Evolutionary conservation across 1,139 yeast genomes (phyloP).

Genomic region (Lodderomyces pseudojiufengensis): DNA sequence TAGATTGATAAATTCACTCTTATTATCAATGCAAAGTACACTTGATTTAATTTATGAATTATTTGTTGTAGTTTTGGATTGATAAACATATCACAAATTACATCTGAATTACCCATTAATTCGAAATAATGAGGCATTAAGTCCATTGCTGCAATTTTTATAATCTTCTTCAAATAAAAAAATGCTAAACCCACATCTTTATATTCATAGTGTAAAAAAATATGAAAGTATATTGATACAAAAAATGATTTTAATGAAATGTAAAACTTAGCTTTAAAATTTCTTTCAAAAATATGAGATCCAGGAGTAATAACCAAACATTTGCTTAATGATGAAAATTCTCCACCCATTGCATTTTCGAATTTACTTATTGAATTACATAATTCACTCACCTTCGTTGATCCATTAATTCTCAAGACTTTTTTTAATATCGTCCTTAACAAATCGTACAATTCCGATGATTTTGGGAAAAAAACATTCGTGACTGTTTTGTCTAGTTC

Average conservation of each 20-base stretch:
- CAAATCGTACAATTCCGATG: constrained; percentile 6
- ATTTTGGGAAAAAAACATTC: constrained; percentile 11
- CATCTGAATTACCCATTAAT: constrained; percentile 27
- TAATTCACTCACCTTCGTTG: constrained; percentile 22
- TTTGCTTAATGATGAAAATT: constrained; percentile 21
- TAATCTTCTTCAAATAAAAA: constrained; percentile 34
- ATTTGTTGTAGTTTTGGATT: constrained; percentile 40
- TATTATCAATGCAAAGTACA: constrained; percentile 29
- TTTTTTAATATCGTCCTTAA: constrained; percentile 15
- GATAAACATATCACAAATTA: constrained; percentile 37
- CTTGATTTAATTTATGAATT: constrained; percentile 38
- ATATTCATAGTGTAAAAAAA: constrained; percentile 40
- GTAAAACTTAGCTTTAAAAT: constrained; percentile 25
- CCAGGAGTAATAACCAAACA: constrained; percentile 15
- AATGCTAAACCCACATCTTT: constrained; percentile 24
- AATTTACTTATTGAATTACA: constrained; percentile 19
- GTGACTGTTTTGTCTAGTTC: constrained; percentile 23
- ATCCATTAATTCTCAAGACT: constrained; percentile 22
- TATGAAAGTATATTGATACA: constrained; percentile 34
- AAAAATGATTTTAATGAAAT: constrained; percentile 31
- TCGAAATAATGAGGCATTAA: constrained; percentile 40
- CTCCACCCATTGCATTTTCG: constrained; percentile 17
- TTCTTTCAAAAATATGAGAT: constrained; percentile 19
- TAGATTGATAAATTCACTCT: constrained; percentile 25
- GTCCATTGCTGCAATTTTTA: constrained; percentile 28